phyloP scores from a whole-genome alignment of 768 basidiomycete species.

The Tephrocybe sp. region DNA sequence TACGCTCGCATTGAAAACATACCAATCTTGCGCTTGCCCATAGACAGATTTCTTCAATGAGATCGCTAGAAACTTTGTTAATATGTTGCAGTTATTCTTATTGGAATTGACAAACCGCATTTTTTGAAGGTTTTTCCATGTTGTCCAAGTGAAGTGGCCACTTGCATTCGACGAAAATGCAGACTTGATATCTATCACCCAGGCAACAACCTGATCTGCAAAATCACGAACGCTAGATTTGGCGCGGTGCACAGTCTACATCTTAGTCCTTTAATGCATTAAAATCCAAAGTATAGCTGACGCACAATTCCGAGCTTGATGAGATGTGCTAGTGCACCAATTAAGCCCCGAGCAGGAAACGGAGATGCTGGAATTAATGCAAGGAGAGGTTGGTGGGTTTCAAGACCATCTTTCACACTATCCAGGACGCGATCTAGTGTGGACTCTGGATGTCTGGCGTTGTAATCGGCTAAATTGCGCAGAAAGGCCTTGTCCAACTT shows the following conservation, averaged over 20 bases:
- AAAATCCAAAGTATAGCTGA: background rate
- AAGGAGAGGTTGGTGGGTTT: constrained; percentile 4
- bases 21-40: constrained; percentile 15
- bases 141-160: constrained; percentile 10
- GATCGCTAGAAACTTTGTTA: background rate
- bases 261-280: background rate
- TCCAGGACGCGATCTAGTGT: constrained; percentile 6
- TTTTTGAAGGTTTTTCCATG: constrained; percentile 13
- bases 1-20: background rate
- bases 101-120: constrained; percentile 9
- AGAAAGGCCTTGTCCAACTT: constrained; percentile 14
- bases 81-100: background rate
- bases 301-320: constrained; percentile 14
- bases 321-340: constrained; percentile 10
- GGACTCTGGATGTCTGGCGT: constrained; percentile 1
- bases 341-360: constrained; percentile 15
- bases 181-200: constrained; percentile 12
- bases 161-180: constrained; percentile 2
- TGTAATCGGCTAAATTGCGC: constrained; percentile 1
- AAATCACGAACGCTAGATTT: constrained; percentile 10
- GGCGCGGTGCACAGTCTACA: constrained; percentile 4
- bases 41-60: constrained; percentile 13
- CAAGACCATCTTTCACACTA: background rate
- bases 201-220: constrained; percentile 10
- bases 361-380: constrained; percentile 12